These are phyloP conservation scores for Curvularia verruculosa DNA, from an alignment of 2,329 filamentous ascomycete species.

Conservation along the genomic window DNA sequence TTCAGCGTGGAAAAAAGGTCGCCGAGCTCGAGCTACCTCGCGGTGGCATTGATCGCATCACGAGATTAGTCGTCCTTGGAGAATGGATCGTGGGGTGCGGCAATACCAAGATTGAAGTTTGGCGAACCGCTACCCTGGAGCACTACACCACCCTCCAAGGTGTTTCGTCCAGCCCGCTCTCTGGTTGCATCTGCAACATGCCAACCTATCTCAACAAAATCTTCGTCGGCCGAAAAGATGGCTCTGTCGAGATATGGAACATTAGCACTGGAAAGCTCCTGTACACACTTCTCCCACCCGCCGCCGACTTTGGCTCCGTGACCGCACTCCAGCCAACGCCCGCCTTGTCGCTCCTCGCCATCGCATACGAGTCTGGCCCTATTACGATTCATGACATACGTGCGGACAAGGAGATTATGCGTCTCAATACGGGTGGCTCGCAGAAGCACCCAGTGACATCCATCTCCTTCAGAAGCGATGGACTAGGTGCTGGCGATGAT, in stretches of 20 bases:
- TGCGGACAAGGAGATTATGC: conserved; percentile 74
- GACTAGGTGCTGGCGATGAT: conserved; percentile 84
- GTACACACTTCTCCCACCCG: conserved; percentile 83
- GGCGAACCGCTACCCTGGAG: conserved; percentile 82
- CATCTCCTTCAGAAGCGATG: conserved; percentile 90
- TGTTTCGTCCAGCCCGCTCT: conserved; percentile 70
- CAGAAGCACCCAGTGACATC: conserved; percentile 71
- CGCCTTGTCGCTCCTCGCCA: conserved; percentile 82
- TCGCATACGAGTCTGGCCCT: conserved; percentile 82
- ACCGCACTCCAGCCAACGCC: conserved; percentile 85
- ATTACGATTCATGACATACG: conserved; percentile 82
- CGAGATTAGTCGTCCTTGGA: conserved; percentile 81
- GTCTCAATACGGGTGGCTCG: conserved; percentile 69
- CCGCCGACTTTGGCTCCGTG: conserved; percentile 75
- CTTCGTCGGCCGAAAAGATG: conserved; percentile 84
- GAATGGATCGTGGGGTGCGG: conserved; percentile 88
- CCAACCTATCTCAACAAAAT: conserved; percentile 97
- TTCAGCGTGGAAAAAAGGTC: conserved; percentile 86
- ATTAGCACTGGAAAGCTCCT: conserved; percentile 88
- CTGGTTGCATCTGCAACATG: conserved; percentile 82
- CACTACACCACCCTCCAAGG: conserved; percentile 83
- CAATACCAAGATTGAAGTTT: conserved; percentile 79
- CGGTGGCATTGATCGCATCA: conserved; percentile 72
- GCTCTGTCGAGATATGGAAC: conserved; percentile 96
- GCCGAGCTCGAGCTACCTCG: conserved; percentile 73